phyloP scores from a whole-genome alignment of 2,329 filamentous ascomycete genomes.

The Hypoxylon sp. region DNA sequence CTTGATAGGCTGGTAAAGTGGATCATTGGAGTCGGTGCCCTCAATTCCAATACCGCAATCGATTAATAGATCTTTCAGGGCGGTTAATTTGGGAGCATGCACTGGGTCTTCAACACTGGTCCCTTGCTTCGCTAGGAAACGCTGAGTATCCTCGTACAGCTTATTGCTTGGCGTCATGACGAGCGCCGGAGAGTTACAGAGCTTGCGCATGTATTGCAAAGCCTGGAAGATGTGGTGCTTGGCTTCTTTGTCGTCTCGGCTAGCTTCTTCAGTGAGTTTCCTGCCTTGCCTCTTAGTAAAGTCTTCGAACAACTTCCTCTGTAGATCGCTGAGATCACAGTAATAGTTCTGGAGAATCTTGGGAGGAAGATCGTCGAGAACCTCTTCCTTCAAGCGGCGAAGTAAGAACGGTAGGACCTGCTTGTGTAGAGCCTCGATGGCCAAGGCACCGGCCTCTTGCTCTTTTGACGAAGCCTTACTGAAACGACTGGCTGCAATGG shows the following conservation, averaged over 20 bases:
- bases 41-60: constrained; percentile 96
- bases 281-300: constrained; percentile 95
- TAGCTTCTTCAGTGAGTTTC: constrained; percentile 85
- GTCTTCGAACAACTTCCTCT: constrained; percentile 95
- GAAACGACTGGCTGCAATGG: constrained; percentile 92
- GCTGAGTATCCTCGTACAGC: constrained; percentile 89
- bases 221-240: constrained; percentile 99
- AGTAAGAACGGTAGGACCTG: constrained; percentile 97
- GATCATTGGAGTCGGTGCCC: constrained; percentile 69
- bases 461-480: constrained; percentile 98
- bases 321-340: constrained; percentile 94
- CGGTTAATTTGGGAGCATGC: constrained; percentile 93
- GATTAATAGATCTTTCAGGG: constrained; percentile 91
- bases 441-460: constrained; percentile 94
- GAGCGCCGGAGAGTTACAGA: constrained; percentile 96
- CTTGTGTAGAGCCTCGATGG: constrained; percentile 98
- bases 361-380: constrained; percentile 92
- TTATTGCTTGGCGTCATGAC: constrained; percentile 96
- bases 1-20: constrained; percentile 84
- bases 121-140: constrained; percentile 80
- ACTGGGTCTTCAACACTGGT: constrained; percentile 85
- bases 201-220: constrained; percentile 98
- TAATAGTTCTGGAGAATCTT: constrained; percentile 99
- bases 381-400: constrained; percentile 96
- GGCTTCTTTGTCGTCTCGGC: constrained; percentile 87